phyloP scores from a whole-genome alignment of 805 yeast species.

The Candida cerambycidarum region DNA sequence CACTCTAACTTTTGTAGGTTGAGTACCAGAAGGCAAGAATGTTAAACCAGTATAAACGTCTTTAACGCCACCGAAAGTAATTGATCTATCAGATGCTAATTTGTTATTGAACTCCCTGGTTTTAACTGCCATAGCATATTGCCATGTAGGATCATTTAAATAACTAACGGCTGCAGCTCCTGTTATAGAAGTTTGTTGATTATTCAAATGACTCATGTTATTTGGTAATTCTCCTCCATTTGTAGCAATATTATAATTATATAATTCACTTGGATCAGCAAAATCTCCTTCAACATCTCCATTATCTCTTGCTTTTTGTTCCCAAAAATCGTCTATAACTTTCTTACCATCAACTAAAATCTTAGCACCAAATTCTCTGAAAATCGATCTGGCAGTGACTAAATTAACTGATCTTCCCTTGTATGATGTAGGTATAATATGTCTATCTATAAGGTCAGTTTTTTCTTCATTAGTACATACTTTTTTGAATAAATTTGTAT shows the following conservation, averaged over 20 bases:
- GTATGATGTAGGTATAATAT: slow-evolving; percentile 82
- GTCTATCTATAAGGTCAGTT: slow-evolving; percentile 75
- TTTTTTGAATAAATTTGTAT: slow-evolving; percentile 70
- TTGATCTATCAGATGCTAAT: slow-evolving; percentile 57
- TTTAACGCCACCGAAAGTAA: slow-evolving; percentile 57
- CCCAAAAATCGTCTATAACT: slow-evolving; percentile 88
- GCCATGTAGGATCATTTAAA: slow-evolving; percentile 73
- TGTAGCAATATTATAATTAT: slow-evolving; percentile 26
- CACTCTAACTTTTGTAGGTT: slow-evolving; percentile 52
- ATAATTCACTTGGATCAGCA: slow-evolving; percentile 63
- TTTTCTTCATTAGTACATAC: slow-evolving; percentile 77
- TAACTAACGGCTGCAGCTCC: slow-evolving; percentile 40
- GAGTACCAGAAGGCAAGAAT: slow-evolving; percentile 73
- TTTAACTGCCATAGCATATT: slow-evolving; percentile 79
- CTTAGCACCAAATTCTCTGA: slow-evolving; percentile 87
- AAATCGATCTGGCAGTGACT: slow-evolving; percentile 87
- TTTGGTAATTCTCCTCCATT: slow-evolving; percentile 40
- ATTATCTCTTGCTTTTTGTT: slow-evolving; percentile 52
- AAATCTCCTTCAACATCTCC: slow-evolving; percentile 71
- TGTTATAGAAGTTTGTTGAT: slow-evolving; percentile 26
- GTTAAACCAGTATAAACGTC: slow-evolving; percentile 85
- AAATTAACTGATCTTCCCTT: slow-evolving; percentile 87
- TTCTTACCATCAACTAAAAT: slow-evolving; percentile 77
- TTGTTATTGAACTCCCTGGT: slow-evolving; percentile 69
- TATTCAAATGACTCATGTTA: slow-evolving; percentile 19